Conservation (phyloP, 768 basidiomycete species). For the Phylloporus arenicola region DNA sequence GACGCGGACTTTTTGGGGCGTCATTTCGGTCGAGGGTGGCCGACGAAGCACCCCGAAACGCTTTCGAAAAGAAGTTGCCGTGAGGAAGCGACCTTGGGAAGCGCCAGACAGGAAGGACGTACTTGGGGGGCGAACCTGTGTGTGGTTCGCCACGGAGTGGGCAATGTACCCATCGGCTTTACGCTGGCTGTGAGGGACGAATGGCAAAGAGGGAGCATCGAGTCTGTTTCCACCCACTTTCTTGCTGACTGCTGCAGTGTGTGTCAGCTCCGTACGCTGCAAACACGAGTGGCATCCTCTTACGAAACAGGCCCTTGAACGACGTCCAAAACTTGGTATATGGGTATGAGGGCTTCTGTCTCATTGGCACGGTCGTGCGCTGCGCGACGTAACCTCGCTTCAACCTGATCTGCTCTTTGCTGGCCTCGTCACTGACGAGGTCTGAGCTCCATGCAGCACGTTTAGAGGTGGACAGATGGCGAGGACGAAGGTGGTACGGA, state of each 20-base stretch:
- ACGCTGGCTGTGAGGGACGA: slow-evolving; percentile 39
- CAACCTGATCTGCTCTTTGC: slow-evolving; percentile 4
- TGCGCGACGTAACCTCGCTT: neutral
- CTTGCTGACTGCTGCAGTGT: neutral
- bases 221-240: neutral
- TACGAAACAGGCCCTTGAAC: slow-evolving; percentile 6
- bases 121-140: slow-evolving; percentile 41
- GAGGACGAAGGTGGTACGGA: neutral
- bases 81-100: neutral
- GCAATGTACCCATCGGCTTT: slow-evolving; percentile 54
- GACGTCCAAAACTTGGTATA: slow-evolving; percentile 2
- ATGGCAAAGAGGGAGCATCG: neutral
- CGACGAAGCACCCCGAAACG: slow-evolving; percentile 16
- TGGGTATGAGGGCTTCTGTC: neutral
- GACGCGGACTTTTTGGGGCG: slow-evolving; percentile 31
- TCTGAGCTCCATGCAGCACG: neutral
- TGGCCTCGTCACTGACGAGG: neutral
- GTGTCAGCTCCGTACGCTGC: neutral
- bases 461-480: neutral
- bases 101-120: slow-evolving; percentile 26
- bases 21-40: slow-evolving; percentile 28
- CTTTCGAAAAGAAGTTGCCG: slow-evolving; percentile 8
- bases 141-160: slow-evolving; percentile 38
- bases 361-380: neutral
- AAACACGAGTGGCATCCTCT: neutral